Base-by-base conservation (phyloP, 23 red algal genomes). In the Pyropia haitanensis region DNA sequence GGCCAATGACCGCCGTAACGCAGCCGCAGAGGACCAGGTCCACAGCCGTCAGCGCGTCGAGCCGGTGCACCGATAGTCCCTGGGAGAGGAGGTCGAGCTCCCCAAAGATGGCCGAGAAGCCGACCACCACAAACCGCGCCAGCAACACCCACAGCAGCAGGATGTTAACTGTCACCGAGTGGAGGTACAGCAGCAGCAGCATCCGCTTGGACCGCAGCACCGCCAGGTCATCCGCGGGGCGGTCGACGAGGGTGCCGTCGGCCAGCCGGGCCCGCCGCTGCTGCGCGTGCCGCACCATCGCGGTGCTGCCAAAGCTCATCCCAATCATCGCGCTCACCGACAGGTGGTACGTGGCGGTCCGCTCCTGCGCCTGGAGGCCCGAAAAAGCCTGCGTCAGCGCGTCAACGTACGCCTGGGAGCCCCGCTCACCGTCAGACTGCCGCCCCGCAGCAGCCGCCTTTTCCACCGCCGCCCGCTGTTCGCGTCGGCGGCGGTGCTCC, bases 101-200 rank as follows among this genome's bases (percentile, higher is more conserved):
- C 23, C 57, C 64, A 33, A 87, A 76, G 24, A 70, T 69, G 22
- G 17, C 67, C 15, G 63, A 64, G 23, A 57, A 53, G n/a, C 71
- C 81, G 14, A 64, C 71, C 14, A 76, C 18, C 22, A 77, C 23
- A 75, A 76, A 75, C 20, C 81, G 71, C 16, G 62, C 17, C 51
- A 87, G 19, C 27, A 87, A 53, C 16, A 76, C 13, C 81, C 81
- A 87, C n/a, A 87, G 27, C 22, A 87, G 30, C 29, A 76, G 26
- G 63, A 87, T 87, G 51, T 87, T 87, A n/a, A 70, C 64, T 2
- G 81, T 87, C 26, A 87, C 81, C 27, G 71, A 76, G 49, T 67
- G 57, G 60, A 87, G 53, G 65, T 69, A 87, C 32, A 87, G 53
- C 25, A 87, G 63, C 68, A 87, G 76, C 63, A 75, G 65, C 17